phyloP scores from a whole-genome alignment of 108 stramenopile genomes.

The Bacterosira constricta region DNA sequence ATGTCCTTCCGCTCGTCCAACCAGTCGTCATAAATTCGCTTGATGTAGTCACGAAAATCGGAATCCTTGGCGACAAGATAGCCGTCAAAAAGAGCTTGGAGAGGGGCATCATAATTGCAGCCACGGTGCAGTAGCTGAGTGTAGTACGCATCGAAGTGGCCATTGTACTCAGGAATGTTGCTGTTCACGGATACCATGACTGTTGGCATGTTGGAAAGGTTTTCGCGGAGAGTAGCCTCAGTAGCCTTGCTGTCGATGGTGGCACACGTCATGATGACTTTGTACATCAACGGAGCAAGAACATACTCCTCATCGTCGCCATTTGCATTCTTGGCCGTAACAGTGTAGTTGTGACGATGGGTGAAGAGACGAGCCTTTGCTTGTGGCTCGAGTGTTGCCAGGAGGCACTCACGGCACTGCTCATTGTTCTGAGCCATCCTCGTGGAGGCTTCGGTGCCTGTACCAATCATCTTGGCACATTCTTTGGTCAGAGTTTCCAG shows the following conservation, averaged over 20 bases:
- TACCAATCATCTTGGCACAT: not conserved
- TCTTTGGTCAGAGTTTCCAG: not conserved
- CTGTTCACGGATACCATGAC: not conserved
- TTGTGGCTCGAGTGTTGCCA: not conserved
- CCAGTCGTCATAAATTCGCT: too few species aligned
- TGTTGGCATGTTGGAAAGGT: not conserved
- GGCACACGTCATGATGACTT: not conserved
- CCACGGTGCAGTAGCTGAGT: too few species aligned
- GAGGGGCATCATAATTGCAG: too few species aligned
- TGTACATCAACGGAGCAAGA: not conserved
- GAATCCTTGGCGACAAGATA: too few species aligned
- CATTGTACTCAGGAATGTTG: too few species aligned
- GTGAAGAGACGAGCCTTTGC: not conserved
- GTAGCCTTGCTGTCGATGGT: not conserved
- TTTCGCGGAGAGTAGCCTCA: not conserved
- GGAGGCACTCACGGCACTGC: not conserved
- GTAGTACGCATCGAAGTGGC: too few species aligned
- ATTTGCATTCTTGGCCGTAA: too few species aligned
- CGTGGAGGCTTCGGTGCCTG: not conserved
- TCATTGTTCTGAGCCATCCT: not conserved
- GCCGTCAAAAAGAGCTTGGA: too few species aligned
- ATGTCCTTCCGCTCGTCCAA: too few species aligned
- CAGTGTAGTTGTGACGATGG: not conserved
- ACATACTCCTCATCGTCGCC: not conserved
- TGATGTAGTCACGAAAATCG: too few species aligned